Evolutionary conservation across 768 basidiomycete species (phyloP).

Genomic region (Podaxis pistillaris): DNA sequence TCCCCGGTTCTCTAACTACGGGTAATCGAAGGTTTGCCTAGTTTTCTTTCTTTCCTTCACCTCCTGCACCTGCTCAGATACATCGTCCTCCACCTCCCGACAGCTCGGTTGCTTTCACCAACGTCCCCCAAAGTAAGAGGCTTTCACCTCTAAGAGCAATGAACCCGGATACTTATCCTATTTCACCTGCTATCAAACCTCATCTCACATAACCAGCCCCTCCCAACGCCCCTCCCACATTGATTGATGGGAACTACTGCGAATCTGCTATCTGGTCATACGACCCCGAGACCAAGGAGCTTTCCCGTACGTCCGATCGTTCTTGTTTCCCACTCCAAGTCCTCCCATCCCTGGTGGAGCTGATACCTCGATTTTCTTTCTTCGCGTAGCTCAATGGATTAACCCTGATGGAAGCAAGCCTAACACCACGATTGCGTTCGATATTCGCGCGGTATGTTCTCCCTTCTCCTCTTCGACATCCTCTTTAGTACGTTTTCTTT

Average conservation of each 20-base stretch:
- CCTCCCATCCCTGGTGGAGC: neutral
- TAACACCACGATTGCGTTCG: constrained; percentile 37
- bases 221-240: constrained; percentile 18
- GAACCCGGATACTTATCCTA: neutral
- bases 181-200: neutral
- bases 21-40: constrained; percentile 21
- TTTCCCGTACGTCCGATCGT: constrained; percentile 33
- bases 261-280: constrained; percentile 51
- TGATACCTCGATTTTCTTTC: neutral
- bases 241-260: constrained; percentile 18
- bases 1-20: constrained; percentile 13
- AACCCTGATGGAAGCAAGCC: constrained; percentile 42
- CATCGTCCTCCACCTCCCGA: neutral
- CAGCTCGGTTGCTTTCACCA: constrained; percentile 34
- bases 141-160: neutral
- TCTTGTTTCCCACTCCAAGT: neutral
- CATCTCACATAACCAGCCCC: constrained; percentile 25
- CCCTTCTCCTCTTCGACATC: neutral
- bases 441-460: constrained; percentile 28
- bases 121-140: constrained; percentile 34
- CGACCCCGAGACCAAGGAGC: constrained; percentile 33
- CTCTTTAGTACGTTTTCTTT: neutral
- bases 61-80: neutral
- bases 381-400: constrained; percentile 39
- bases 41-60: neutral